phyloP scores from a whole-genome alignment of 768 basidiomycete species.

The Suillus spraguei region DNA sequence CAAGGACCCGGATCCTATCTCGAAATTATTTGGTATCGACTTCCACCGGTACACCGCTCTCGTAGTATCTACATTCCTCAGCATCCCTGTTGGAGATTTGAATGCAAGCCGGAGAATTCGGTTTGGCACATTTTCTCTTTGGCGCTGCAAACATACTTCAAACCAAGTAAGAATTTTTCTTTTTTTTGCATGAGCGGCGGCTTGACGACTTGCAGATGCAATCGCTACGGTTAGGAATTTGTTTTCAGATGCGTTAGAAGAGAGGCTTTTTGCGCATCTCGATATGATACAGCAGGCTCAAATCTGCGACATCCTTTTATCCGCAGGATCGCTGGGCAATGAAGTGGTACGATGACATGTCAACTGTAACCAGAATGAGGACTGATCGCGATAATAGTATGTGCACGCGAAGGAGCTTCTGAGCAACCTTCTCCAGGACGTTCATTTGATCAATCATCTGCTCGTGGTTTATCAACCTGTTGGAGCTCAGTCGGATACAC shows the following conservation, averaged over 20 bases:
- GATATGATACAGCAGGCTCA: constrained; percentile 53
- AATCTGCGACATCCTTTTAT: constrained; percentile 59
- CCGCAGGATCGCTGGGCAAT: constrained; percentile 47
- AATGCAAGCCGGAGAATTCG: constrained; percentile 42
- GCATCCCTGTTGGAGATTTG: constrained; percentile 44
- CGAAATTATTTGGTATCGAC: constrained; percentile 41
- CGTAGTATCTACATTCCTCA: constrained; percentile 54
- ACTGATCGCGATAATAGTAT: constrained; percentile 37
- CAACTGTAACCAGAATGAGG: not conserved
- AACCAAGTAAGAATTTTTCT: constrained; percentile 41
- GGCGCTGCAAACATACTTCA: constrained; percentile 46
- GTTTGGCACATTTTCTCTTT: constrained; percentile 54
- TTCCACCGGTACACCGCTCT: constrained; percentile 37
- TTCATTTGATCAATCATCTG: constrained; percentile 53
- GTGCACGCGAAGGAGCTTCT: constrained; percentile 52
- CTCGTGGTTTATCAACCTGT: constrained; percentile 52
- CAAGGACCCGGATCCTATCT: constrained; percentile 24
- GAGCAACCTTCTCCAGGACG: constrained; percentile 49
- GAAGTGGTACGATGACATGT: constrained; percentile 45
- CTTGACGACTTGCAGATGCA: constrained; percentile 37
- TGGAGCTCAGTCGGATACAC: constrained; percentile 41
- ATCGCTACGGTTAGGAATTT: constrained; percentile 40
- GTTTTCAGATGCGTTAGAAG: constrained; percentile 48
- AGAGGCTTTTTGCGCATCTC: constrained; percentile 59
- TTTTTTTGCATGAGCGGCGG: not conserved